Base-by-base conservation (phyloP, 306 rosid genomes). In the Betula pendula region DNA sequence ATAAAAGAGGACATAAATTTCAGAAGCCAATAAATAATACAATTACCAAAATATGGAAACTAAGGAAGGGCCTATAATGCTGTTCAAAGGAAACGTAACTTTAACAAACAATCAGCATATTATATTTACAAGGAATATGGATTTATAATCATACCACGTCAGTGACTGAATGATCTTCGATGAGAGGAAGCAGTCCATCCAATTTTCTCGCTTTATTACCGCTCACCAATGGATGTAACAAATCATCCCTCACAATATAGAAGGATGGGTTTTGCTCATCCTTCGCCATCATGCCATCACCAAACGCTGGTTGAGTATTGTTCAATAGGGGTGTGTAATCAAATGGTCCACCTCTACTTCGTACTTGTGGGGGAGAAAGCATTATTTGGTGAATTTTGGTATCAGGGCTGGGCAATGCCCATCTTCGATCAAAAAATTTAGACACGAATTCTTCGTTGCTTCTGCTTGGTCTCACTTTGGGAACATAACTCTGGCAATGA, bases 141-240 rank as follows among this genome's bases (percentile, higher is more conserved):
- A 13, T 24, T 29, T 43, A 43, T 33, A 83, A 72, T 16, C 86
- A 79, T 77, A 94, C 98, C 93, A 92, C 88, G 79, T 94, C 90
- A 56, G 96, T 94, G 42, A 90, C 95, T 10, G 81, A 88, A 75
- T 82, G 77, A 74, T 88, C 89, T 83, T 90, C 88, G 45, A 90
- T 59, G 0, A 90, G 72, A 76, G 97, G 96, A 80, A 94, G 79
- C 40, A 92, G 52, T 19, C 52, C 96, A 81, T 94, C 98, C 67
- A 94, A 77, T 82, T 94, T 94, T 63, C 98, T 87, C 4, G 97
- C 94, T 84, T 94, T 92, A 69, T 94, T 94, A n/a, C 98, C 98
- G 71, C 90, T 92, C 71, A 90, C 77, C 62, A 94, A 43, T 1
- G 98, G 97, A 80, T 94, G 98, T 90, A 92, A 84, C 84, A 92